Percentiles rank a stretch among this genome's conserved stretches.
These are phyloP conservation scores for Balakata baccata DNA, from an alignment of 345 rosid species.

Conservation along the genomic window DNA sequence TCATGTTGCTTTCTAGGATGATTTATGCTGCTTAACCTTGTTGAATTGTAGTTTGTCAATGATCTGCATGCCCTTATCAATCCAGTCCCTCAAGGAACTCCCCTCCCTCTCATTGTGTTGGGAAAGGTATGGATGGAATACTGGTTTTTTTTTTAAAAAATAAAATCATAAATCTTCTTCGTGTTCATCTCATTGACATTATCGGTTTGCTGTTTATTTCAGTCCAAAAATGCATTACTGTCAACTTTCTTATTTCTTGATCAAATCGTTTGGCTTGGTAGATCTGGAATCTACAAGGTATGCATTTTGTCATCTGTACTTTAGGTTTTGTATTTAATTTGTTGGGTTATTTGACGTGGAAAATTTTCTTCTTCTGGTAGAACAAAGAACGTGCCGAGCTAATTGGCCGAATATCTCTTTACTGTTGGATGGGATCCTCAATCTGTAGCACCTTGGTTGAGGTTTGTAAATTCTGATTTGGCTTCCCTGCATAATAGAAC, in stretches of 20 bases:
- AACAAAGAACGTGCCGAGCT: conserved; percentile 81
- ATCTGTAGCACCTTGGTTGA: conserved; percentile 71
- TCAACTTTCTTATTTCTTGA: conserved; percentile 93
- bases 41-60: conserved; percentile 75
- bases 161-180: conserved; percentile 1
- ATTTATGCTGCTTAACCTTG: conserved; percentile 20
- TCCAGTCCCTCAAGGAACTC: conserved; percentile 88
- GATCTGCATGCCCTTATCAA: conserved; percentile 81
- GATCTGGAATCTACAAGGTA: conserved; percentile 93
- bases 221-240: conserved; percentile 86
- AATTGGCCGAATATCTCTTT: conserved; percentile 75
- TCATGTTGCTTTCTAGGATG: not conserved
- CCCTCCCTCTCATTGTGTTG: conserved; percentile 75
- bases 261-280: conserved; percentile 95
- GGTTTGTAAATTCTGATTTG: conserved; percentile 45
- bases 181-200: conserved; percentile 12
- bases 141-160: not conserved
- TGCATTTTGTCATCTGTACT: conserved; percentile 3
- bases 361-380: conserved; percentile 29
- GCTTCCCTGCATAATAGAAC: not conserved
- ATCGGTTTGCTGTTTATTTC: conserved; percentile 28
- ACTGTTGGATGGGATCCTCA: conserved; percentile 92
- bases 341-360: conserved; percentile 6
- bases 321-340: conserved; percentile 1
- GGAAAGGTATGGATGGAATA: conserved; percentile 60